These are phyloP conservation scores for Pseudocercospora cruenta DNA, from an alignment of 2,329 filamentous ascomycete species.

Conservation along the genomic window DNA sequence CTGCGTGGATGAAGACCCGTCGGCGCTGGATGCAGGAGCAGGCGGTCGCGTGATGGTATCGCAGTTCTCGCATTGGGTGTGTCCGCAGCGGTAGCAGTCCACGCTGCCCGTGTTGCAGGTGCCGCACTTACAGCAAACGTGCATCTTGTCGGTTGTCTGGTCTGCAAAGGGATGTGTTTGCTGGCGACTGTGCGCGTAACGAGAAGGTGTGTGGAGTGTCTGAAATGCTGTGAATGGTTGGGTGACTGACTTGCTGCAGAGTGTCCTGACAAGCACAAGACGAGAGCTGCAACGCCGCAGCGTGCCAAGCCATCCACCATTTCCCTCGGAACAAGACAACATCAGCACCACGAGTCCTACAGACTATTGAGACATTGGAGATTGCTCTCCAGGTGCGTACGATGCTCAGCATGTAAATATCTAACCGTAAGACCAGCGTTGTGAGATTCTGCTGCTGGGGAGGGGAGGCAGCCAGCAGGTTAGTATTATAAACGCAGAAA, in stretches of 20 bases:
- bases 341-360: constrained; percentile 3
- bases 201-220: neutral
- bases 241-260: neutral
- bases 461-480: constrained; percentile 4
- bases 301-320: neutral
- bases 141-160: constrained; percentile 3
- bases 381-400: constrained; percentile 11
- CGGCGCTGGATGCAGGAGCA: neutral
- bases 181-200: neutral
- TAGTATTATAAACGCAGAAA: neutral
- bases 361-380: constrained; percentile 18
- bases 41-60: constrained; percentile 5
- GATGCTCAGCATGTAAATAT: constrained; percentile 10
- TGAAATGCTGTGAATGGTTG: neutral
- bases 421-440: constrained; percentile 10
- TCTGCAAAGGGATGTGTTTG: neutral
- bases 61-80: constrained; percentile 6
- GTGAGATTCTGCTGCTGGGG: constrained; percentile 11
- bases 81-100: constrained; percentile 10
- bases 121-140: constrained; percentile 13
- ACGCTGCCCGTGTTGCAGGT: constrained; percentile 7
- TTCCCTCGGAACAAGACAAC: constrained; percentile 9
- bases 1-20: neutral
- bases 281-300: neutral
- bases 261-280: neutral